Percentiles rank a stretch among this genome's conserved stretches.
Conservation (phyloP, 129 eudicot species). For the Centella asiatica region DNA sequence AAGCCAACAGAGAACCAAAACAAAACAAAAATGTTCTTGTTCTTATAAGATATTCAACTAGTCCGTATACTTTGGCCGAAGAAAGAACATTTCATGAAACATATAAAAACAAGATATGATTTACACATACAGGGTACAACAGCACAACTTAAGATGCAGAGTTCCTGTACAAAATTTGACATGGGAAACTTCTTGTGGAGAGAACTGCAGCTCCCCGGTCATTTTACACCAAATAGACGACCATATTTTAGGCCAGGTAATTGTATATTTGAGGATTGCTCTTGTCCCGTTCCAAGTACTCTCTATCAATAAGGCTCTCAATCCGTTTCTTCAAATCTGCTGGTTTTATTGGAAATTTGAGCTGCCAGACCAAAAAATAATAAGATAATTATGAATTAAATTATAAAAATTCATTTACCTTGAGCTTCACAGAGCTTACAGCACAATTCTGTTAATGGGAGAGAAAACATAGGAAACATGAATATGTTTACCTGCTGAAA, state of each 20-base stretch:
- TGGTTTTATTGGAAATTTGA: slow-evolving; percentile 95
- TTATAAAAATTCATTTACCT: not conserved
- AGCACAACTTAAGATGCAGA: not conserved
- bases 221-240: slow-evolving; percentile 5
- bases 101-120: slow-evolving; percentile 6
- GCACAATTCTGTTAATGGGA: not conserved
- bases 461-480: not conserved
- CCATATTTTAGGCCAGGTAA: slow-evolving; percentile 56
- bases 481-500: slow-evolving; percentile 68
- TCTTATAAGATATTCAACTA: slow-evolving; percentile 3
- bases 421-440: not conserved
- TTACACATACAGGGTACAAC: slow-evolving; percentile 14
- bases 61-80: not conserved
- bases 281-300: slow-evolving; percentile 91
- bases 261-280: slow-evolving; percentile 92
- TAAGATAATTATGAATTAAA: not conserved
- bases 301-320: slow-evolving; percentile 91
- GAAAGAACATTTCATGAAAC: not conserved
- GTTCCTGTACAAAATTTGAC: slow-evolving; percentile 44
- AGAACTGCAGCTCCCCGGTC: slow-evolving; percentile 11
- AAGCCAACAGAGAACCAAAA: too few relatives aligned
- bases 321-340: slow-evolving; percentile 98
- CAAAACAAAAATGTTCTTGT: not conserved
- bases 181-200: slow-evolving; percentile 20
- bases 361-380: slow-evolving; percentile 48